These are phyloP conservation scores for Steccherinum ochraceum DNA, from an alignment of 768 basidiomycete genomes.

Conservation along the genomic window DNA sequence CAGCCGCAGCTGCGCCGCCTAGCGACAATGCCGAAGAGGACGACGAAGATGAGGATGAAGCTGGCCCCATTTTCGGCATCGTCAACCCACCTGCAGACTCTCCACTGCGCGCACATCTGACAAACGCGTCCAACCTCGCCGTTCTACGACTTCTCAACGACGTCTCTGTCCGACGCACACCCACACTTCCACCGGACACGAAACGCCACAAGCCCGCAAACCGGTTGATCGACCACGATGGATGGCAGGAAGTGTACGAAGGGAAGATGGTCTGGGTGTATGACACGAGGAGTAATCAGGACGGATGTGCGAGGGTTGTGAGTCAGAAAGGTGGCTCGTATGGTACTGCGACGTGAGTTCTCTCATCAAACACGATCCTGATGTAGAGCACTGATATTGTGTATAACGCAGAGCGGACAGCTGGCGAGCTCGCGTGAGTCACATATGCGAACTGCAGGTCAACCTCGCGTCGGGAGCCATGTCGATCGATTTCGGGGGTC, in stretches of 20 bases:
- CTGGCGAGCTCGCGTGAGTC: constrained; percentile 67
- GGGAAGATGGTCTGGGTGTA: constrained; percentile 75
- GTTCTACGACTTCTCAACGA: constrained; percentile 69
- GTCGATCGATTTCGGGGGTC: constrained; percentile 70
- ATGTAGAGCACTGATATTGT: not conserved
- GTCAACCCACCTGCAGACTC: constrained; percentile 36
- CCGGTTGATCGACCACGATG: constrained; percentile 52
- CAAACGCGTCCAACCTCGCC: constrained; percentile 54
- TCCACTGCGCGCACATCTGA: constrained; percentile 34
- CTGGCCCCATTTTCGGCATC: constrained; percentile 40
- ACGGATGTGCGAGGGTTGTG: constrained; percentile 64
- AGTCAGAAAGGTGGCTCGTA: constrained; percentile 51
- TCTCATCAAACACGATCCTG: not conserved
- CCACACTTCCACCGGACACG: constrained; percentile 36
- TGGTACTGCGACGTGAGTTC: constrained; percentile 70
- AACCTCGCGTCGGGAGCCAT: constrained; percentile 53
- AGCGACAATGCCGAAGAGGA: constrained; percentile 30
- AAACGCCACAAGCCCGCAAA: constrained; percentile 45
- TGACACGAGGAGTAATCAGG: constrained; percentile 56
- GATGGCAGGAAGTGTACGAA: constrained; percentile 69
- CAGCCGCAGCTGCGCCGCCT: constrained; percentile 9
- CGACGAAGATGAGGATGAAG: constrained; percentile 14
- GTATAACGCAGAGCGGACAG: constrained; percentile 58
- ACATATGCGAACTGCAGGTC: constrained; percentile 69
- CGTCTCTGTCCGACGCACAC: constrained; percentile 55